phyloP scores from a whole-genome alignment of 495 filamentous ascomycete genomes.

The Venustampulla echinocandica region DNA sequence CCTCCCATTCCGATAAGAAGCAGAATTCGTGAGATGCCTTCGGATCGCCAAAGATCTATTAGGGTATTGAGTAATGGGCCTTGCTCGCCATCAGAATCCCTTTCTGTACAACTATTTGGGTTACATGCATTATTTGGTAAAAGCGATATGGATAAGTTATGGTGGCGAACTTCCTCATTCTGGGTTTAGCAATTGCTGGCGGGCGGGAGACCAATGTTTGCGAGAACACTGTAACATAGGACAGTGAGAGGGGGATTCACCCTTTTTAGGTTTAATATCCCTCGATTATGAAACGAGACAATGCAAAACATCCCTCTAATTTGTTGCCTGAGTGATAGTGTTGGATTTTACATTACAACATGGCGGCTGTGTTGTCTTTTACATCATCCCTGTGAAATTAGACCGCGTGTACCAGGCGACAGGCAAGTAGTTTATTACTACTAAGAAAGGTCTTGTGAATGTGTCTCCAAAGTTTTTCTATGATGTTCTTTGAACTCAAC shows the following conservation, averaged over 20 bases:
- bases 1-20: constrained; percentile 13
- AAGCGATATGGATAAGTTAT: constrained; percentile 17
- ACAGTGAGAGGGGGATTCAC: neutral
- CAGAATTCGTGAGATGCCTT: constrained; percentile 8
- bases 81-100: neutral
- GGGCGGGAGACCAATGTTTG: neutral
- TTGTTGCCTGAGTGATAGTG: no score
- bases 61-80: constrained; percentile 6
- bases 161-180: constrained; percentile 5
- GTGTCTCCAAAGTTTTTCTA: no score
- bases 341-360: no score
- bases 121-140: constrained; percentile 23
- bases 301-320: neutral
- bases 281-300: neutral
- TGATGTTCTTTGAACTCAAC: no score
- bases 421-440: no score
- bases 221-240: constrained; percentile 15
- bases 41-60: neutral
- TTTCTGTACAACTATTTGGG: constrained; percentile 20
- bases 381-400: no score
- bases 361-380: no score
- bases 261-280: neutral
- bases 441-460: no score
- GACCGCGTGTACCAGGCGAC: no score
- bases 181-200: constrained; percentile 9